A percentile compares a stretch with the other conserved stretches of the same genome.
These are phyloP conservation scores for Xylaria telfairii DNA, from an alignment of 495 filamentous ascomycete species.

Conservation along the genomic window DNA sequence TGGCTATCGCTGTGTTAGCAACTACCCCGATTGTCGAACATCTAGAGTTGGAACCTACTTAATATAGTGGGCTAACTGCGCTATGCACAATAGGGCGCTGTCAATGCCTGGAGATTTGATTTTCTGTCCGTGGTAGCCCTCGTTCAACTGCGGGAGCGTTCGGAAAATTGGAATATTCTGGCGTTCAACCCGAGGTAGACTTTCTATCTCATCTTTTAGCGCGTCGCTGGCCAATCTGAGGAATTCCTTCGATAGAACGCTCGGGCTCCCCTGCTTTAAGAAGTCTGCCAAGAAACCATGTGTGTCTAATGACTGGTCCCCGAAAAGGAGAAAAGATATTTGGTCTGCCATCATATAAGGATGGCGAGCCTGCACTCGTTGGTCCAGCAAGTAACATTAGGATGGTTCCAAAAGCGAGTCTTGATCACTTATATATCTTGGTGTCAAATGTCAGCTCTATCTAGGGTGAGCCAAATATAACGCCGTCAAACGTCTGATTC, in stretches of 20 bases:
- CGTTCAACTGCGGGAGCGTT: conserved; percentile 71
- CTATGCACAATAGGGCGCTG: conserved; percentile 70
- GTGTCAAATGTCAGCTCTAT: conserved; percentile 28
- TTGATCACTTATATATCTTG: conserved; percentile 41
- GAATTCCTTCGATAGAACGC: conserved; percentile 69
- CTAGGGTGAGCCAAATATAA: conserved; percentile 40
- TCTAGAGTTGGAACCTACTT: conserved; percentile 53
- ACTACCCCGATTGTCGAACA: conserved; percentile 33
- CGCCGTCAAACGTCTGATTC: conserved; percentile 33
- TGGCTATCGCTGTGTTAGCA: conserved; percentile 40
- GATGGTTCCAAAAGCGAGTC: conserved; percentile 26
- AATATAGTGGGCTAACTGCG: conserved; percentile 78
- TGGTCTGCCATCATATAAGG: conserved; percentile 27
- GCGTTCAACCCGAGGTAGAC: conserved; percentile 64
- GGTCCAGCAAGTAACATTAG: conserved; percentile 20
- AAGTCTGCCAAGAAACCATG: conserved; percentile 68
- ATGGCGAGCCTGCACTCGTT: conserved; percentile 31
- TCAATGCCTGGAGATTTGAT: conserved; percentile 67
- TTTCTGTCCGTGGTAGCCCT: conserved; percentile 65
- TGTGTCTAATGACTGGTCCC: conserved; percentile 80
- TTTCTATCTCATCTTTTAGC: conserved; percentile 67
- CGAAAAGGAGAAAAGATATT: conserved; percentile 63
- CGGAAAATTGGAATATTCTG: conserved; percentile 70
- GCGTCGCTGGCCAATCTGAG: conserved; percentile 66
- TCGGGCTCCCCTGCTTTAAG: conserved; percentile 64